These are phyloP conservation scores for Capronia epimyces DNA, from an alignment of 2,329 filamentous ascomycete species.

Conservation along the genomic window DNA sequence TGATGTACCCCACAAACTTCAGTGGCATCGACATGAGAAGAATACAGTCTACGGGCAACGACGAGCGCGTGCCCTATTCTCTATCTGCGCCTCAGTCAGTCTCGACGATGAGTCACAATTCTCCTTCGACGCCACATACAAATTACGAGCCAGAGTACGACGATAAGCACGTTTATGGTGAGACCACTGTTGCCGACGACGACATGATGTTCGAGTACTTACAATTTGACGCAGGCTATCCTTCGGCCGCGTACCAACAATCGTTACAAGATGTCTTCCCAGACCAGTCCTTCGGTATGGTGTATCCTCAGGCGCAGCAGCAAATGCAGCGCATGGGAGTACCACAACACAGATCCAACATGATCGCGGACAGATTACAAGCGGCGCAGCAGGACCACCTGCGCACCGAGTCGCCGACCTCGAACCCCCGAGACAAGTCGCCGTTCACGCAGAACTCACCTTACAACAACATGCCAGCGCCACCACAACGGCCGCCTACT, in stretches of 20 bases:
- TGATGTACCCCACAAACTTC: slow-evolving; percentile 47
- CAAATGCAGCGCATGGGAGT: slow-evolving; percentile 34
- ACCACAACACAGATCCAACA: slow-evolving; percentile 51
- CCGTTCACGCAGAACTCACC: slow-evolving; percentile 73
- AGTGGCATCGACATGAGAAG: slow-evolving; percentile 54
- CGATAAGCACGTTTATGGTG: slow-evolving; percentile 52
- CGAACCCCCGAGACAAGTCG: slow-evolving; percentile 62
- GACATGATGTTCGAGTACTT: slow-evolving; percentile 61
- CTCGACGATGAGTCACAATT: slow-evolving; percentile 57
- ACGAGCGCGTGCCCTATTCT: slow-evolving; percentile 50
- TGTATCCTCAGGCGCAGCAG: slow-evolving; percentile 35
- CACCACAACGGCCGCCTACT: slow-evolving; percentile 37
- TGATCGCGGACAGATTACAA: slow-evolving; percentile 71
- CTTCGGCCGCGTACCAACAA: slow-evolving; percentile 42
- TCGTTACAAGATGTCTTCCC: slow-evolving; percentile 53
- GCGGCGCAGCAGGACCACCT: slow-evolving; percentile 71
- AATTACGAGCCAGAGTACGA: slow-evolving; percentile 50
- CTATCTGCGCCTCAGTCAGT: slow-evolving; percentile 54
- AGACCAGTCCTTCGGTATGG: slow-evolving; percentile 50
- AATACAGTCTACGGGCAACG: slow-evolving; percentile 48
- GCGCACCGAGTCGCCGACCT: slow-evolving; percentile 52
- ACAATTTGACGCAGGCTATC: slow-evolving; percentile 54
- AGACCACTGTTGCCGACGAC: slow-evolving; percentile 41
- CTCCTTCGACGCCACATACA: slow-evolving; percentile 56
- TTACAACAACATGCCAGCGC: slow-evolving; percentile 48